Percentiles rank a stretch among this genome's conserved stretches.
Evolutionary conservation across 768 basidiomycete genomes (phyloP).

Genomic region (Thelephora ganbajun): DNA sequence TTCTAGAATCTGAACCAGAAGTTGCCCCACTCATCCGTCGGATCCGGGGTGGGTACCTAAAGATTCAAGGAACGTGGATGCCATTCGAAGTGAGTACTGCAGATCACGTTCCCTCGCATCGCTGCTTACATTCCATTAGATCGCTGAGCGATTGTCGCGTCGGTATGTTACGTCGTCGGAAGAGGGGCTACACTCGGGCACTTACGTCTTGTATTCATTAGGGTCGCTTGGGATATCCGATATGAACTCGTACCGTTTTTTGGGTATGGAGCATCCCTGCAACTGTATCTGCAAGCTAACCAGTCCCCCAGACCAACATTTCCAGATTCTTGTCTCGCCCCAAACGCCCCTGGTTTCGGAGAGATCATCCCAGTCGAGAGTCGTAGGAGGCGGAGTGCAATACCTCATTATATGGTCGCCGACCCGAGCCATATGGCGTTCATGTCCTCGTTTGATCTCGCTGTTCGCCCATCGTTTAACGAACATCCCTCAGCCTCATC

Average conservation of each 20-base stretch:
- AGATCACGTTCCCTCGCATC: too few species aligned
- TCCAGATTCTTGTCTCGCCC: conserved; percentile 69
- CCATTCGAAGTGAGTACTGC: conserved; percentile 57
- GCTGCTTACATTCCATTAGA: conserved; percentile 26
- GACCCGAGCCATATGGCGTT: too few species aligned
- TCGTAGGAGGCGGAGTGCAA: conserved; percentile 4
- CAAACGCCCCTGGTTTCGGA: conserved; percentile 78
- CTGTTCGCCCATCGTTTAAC: too few species aligned
- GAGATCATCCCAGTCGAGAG: conserved; percentile 46
- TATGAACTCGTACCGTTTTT: conserved; percentile 80
- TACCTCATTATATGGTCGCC: neutral
- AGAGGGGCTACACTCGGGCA: conserved; percentile 6
- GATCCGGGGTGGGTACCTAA: conserved; percentile 78
- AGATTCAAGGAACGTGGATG: conserved; percentile 93
- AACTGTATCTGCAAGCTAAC: neutral
- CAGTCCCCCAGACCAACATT: conserved; percentile 52
- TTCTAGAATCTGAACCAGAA: conserved; percentile 86
- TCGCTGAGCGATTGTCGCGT: conserved; percentile 66
- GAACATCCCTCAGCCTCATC: too few species aligned
- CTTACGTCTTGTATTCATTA: conserved; percentile 14
- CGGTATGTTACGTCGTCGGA: conserved; percentile 33
- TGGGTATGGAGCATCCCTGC: conserved; percentile 35
- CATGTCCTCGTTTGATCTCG: too few species aligned
- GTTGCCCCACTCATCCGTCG: conserved; percentile 69
- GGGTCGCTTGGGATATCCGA: conserved; percentile 82